Evolutionary conservation across 305 asterid genomes (phyloP).

Genomic region (Fraxinus latifolia): DNA sequence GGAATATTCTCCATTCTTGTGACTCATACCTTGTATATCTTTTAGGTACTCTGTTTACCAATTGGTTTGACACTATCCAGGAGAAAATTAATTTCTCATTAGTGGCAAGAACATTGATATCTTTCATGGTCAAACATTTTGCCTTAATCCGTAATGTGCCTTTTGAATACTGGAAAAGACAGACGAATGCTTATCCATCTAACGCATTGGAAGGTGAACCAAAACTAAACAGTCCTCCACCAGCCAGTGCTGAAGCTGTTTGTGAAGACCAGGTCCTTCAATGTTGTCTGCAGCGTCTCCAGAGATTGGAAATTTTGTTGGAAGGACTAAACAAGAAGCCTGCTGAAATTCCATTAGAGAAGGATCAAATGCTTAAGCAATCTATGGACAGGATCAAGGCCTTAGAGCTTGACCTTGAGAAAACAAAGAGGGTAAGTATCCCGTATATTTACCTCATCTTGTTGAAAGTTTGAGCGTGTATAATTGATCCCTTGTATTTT

Average conservation of each 20-base stretch:
- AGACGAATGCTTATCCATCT: slow-evolving; percentile 34
- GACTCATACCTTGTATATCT: slow-evolving; percentile 18
- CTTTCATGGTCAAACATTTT: slow-evolving; percentile 38
- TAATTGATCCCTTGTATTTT: slow-evolving; percentile 9
- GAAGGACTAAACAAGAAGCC: slow-evolving; percentile 78
- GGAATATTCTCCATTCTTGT: neutral
- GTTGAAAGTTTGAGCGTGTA: neutral
- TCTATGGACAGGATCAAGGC: slow-evolving; percentile 82
- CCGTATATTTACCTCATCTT: neutral
- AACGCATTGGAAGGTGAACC: slow-evolving; percentile 34
- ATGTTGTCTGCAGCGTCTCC: slow-evolving; percentile 72
- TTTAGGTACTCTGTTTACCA: slow-evolving; percentile 48
- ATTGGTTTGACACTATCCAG: slow-evolving; percentile 43
- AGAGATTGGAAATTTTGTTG: slow-evolving; percentile 65
- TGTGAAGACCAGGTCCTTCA: slow-evolving; percentile 46
- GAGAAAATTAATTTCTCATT: slow-evolving; percentile 50
- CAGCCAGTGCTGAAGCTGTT: slow-evolving; percentile 31
- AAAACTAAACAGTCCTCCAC: slow-evolving; percentile 26
- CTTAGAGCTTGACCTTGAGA: slow-evolving; percentile 78
- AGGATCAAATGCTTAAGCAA: slow-evolving; percentile 76
- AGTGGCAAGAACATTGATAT: slow-evolving; percentile 45
- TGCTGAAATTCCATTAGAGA: slow-evolving; percentile 74
- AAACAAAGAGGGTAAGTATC: slow-evolving; percentile 76
- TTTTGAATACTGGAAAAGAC: slow-evolving; percentile 49
- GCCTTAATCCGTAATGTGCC: slow-evolving; percentile 39